Evolutionary conservation across 1,284 basidiomycete genomes (phyloP).

Genomic region (Ganoderma sp.): DNA sequence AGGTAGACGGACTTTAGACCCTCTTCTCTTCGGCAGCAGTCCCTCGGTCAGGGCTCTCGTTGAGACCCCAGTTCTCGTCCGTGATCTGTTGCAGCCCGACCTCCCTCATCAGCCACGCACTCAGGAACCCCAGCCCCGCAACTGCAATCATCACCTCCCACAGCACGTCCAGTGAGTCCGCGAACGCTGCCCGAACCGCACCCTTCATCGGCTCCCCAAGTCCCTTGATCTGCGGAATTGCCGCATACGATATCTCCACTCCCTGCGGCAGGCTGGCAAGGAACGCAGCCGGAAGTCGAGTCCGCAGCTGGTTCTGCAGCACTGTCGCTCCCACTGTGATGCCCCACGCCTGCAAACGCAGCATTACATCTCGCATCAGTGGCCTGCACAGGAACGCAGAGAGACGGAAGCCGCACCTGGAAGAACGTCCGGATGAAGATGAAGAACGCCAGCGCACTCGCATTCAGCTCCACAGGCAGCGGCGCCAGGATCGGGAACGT

Average conservation of each 20-base stretch:
- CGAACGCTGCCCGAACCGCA: conserved; percentile 39
- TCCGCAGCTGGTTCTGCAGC: conserved; percentile 48
- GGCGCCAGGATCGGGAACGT: conserved; percentile 30
- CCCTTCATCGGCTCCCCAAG: conserved; percentile 32
- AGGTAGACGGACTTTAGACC: too few species aligned
- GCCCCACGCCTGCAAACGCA: conserved; percentile 45
- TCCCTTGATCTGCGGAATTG: conserved; percentile 36
- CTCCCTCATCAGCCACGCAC: conserved; percentile 17
- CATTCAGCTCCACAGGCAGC: conserved; percentile 16
- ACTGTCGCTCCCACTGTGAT: conserved; percentile 46
- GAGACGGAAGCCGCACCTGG: conserved; percentile 10
- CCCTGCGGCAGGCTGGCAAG: conserved; percentile 30
- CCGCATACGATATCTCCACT: conserved; percentile 34
- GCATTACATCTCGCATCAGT: background rate
- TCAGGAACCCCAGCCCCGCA: conserved; percentile 29
- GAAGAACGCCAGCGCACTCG: conserved; percentile 24
- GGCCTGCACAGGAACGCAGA: background rate
- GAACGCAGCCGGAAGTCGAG: conserved; percentile 43
- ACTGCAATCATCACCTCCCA: conserved; percentile 41
- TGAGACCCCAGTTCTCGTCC: background rate
- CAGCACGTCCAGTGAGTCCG: conserved; percentile 32
- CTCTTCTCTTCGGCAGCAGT: too few species aligned
- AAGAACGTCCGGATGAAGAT: conserved; percentile 25
- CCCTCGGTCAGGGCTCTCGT: background rate
- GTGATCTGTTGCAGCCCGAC: conserved; percentile 9